Percentiles rank a stretch among this genome's conserved stretches.
phyloP scores from a whole-genome alignment of 768 basidiomycete species.

The Leccinum rimulosum region DNA sequence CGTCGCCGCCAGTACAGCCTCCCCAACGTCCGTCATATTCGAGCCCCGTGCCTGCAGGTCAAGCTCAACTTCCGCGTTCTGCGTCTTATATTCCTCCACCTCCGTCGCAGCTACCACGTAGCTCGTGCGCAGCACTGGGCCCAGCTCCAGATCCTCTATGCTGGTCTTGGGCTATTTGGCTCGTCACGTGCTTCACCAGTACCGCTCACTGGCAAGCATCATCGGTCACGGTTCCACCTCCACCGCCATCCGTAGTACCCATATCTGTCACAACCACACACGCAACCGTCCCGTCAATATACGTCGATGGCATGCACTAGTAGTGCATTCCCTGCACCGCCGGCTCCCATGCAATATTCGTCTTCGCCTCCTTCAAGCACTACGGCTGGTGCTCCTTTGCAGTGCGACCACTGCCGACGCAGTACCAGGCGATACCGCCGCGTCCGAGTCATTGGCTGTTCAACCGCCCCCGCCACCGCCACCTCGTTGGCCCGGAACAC shows the following conservation, averaged over 20 bases:
- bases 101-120: slow-evolving; percentile 28
- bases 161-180: slow-evolving; percentile 30
- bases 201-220: neutral
- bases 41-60: slow-evolving; percentile 4
- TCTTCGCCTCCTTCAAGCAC: slow-evolving; percentile 16
- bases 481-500: neutral
- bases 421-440: slow-evolving; percentile 31
- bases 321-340: slow-evolving; percentile 28
- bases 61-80: slow-evolving; percentile 24
- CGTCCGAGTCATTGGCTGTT: slow-evolving; percentile 21
- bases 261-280: slow-evolving; percentile 11
- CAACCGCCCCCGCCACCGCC: slow-evolving; percentile 27
- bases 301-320: slow-evolving; percentile 4
- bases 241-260: slow-evolving; percentile 11
- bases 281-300: slow-evolving; percentile 24
- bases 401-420: slow-evolving; percentile 17
- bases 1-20: slow-evolving; percentile 28
- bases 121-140: slow-evolving; percentile 10
- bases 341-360: slow-evolving; percentile 26
- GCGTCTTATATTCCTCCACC: slow-evolving; percentile 16
- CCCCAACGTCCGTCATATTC: slow-evolving; percentile 30
- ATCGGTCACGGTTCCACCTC: too few relatives aligned
- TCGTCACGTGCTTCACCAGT: slow-evolving; percentile 10
- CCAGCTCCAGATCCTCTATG: slow-evolving; percentile 38
- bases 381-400: slow-evolving; percentile 5